These are phyloP conservation scores for Pseudoscleropodium purum DNA, from an alignment of 225 moss, liverwort and hornwort genomes.

Conservation along the genomic window DNA sequence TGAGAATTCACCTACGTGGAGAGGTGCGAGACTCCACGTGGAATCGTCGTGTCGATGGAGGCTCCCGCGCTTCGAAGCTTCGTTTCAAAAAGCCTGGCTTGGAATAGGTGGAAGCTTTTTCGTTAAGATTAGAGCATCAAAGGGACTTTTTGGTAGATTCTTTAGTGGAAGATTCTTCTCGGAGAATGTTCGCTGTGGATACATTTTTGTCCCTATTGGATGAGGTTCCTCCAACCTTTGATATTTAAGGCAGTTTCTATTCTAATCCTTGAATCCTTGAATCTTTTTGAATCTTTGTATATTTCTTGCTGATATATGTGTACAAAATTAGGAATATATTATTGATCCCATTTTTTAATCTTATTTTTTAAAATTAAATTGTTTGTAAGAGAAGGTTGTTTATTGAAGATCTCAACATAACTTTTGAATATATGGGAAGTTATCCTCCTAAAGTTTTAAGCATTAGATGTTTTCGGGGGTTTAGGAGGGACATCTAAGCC, in stretches of 20 bases:
- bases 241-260: not conserved
- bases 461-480: too few species aligned
- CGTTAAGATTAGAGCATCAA: not conserved
- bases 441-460: accelerated
- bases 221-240: too few species aligned
- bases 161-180: not conserved
- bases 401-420: too few species aligned
- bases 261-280: not conserved
- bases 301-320: not conserved
- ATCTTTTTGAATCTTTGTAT: too few species aligned
- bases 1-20: not conserved
- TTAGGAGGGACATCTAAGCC: too few species aligned
- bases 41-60: not conserved
- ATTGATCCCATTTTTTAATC: too few species aligned
- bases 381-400: not conserved
- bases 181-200: not conserved
- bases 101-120: not conserved
- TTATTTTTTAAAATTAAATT: not conserved
- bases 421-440: not conserved
- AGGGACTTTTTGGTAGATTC: not conserved
- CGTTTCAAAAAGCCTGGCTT: not conserved
- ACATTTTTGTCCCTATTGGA: not conserved
- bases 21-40: not conserved
- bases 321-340: too few species aligned
- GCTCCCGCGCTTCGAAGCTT: not conserved